phyloP scores from a whole-genome alignment of 257 asterid species.

The Salvia rosmarinus region DNA sequence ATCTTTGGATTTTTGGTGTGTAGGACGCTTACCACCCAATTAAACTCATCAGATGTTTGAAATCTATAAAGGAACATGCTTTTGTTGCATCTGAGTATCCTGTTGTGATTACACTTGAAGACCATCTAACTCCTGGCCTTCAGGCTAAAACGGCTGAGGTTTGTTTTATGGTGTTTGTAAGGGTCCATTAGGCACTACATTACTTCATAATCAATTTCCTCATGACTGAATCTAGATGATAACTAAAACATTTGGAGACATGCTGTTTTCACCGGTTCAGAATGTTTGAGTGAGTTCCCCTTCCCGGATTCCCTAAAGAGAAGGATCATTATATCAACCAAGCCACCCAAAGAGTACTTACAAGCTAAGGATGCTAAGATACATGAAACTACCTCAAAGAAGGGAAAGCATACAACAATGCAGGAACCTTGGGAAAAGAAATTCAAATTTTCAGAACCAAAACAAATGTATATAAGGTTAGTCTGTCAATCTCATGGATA shows the following conservation, averaged over 20 bases:
- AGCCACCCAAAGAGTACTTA: constrained; percentile 51
- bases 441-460: constrained; percentile 30
- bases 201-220: constrained; percentile 7
- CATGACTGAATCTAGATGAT: constrained; percentile 42
- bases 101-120: constrained; percentile 53
- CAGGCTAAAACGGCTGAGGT: constrained; percentile 53
- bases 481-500: constrained; percentile 13
- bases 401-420: constrained; percentile 19
- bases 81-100: constrained; percentile 49
- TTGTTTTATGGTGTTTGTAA: not conserved
- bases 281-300: constrained; percentile 46
- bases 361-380: constrained; percentile 31
- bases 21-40: constrained; percentile 51
- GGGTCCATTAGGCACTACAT: constrained; percentile 2
- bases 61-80: constrained; percentile 49
- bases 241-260: constrained; percentile 48
- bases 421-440: constrained; percentile 40
- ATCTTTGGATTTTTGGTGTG: not conserved
- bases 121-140: constrained; percentile 46
- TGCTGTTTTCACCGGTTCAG: constrained; percentile 43
- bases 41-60: constrained; percentile 43
- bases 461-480: constrained; percentile 28
- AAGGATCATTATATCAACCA: constrained; percentile 46
- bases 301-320: constrained; percentile 46
- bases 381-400: constrained; percentile 32